Conservation (phyloP, 106 monocot species). For the Dendrobium catenatum region DNA sequence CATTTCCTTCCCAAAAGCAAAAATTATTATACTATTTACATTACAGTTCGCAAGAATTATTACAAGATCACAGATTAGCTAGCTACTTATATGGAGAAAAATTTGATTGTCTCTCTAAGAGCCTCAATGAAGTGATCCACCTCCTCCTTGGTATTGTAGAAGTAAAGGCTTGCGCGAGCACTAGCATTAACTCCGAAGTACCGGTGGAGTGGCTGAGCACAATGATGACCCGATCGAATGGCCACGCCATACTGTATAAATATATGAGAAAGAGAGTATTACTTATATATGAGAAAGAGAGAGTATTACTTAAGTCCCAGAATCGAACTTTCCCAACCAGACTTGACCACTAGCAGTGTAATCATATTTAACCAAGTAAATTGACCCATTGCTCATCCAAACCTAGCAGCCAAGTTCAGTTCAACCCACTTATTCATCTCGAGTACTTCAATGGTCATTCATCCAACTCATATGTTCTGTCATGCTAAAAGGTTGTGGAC, state of each 20-base stretch:
- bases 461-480: no score
- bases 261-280: no score
- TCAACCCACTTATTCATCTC: no score
- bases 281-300: no score
- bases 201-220: slow-evolving; percentile 81
- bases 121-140: slow-evolving; percentile 70
- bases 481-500: no score
- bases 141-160: slow-evolving; percentile 85
- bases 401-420: no score
- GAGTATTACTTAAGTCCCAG: no score
- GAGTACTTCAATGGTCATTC: no score
- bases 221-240: slow-evolving; percentile 93
- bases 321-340: no score
- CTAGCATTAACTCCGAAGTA: slow-evolving; percentile 59
- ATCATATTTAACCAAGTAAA: no score
- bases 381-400: no score
- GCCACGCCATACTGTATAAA: slow-evolving; percentile 63
- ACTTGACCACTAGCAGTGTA: no score
- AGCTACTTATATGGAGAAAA: slow-evolving; percentile 39
- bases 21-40: background rate
- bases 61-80: background rate
- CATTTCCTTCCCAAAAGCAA: background rate
- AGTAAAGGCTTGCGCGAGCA: slow-evolving; percentile 84
- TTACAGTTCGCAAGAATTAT: background rate
- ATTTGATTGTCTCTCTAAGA: slow-evolving; percentile 66